Evolutionary conservation across 108 stramenopile species (phyloP).

Genomic region (Tribonema minus): DNA sequence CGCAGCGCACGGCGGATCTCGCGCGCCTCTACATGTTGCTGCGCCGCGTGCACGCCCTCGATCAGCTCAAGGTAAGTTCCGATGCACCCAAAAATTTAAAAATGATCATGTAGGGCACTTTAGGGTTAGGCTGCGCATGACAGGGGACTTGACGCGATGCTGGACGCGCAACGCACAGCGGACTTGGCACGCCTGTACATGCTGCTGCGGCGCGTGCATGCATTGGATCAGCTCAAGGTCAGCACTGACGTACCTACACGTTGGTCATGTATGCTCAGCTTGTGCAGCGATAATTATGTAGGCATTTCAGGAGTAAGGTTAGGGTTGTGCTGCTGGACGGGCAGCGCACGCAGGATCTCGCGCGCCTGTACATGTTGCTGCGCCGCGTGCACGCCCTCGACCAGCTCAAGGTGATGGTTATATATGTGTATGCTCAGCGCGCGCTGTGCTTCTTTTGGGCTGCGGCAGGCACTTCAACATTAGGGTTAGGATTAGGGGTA

Average conservation of each 20-base stretch:
- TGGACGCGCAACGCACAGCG: conserved; percentile 45
- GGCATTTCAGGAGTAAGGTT: no score
- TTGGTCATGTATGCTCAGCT: no score
- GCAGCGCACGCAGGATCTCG: conserved; percentile 45
- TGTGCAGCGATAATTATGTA: no score
- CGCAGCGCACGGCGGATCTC: conserved; percentile 46
- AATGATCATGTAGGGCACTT: no score
- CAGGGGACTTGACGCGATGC: conserved; percentile 42
- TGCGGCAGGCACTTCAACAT: no score
- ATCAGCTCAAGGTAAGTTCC: not conserved
- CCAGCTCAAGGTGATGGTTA: not conserved
- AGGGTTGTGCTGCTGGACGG: conserved; percentile 43
- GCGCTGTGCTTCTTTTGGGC: no score
- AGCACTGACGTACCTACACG: no score
- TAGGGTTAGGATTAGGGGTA: no score
- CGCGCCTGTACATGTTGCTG: conserved; percentile 29
- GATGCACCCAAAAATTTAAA: no score
- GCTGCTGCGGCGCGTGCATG: conserved; percentile 18
- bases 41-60: conserved; percentile 6
- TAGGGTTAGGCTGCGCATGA: no score
- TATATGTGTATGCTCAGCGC: no score
- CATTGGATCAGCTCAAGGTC: not conserved
- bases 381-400: conserved; percentile 5
- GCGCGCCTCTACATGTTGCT: conserved; percentile 31
- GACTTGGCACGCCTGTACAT: conserved; percentile 46